Percentiles rank a stretch among this genome's conserved stretches.
These are phyloP conservation scores for Pichia sp. DNA, from an alignment of 1,139 yeast species.

Conservation along the genomic window DNA sequence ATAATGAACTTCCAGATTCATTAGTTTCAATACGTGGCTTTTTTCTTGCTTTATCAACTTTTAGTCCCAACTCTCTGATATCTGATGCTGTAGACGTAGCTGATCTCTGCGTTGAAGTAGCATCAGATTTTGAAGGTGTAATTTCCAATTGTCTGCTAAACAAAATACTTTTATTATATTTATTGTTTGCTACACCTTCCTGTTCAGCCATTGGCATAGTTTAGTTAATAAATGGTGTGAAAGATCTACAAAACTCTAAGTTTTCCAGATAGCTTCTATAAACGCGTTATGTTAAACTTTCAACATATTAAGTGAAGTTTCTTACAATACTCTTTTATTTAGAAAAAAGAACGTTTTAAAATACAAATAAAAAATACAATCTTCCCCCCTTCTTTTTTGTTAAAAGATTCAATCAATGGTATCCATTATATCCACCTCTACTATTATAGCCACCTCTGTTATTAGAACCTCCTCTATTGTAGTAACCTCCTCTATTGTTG, in stretches of 20 bases:
- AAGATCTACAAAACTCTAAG: neutral
- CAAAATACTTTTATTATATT: neutral
- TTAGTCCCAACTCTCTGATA: neutral
- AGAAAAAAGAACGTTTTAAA: neutral
- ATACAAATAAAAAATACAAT: neutral
- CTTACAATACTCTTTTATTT: no score
- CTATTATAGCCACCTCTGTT: neutral
- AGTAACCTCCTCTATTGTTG: neutral
- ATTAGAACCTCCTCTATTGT: neutral
- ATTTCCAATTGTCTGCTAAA: neutral
- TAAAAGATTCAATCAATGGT: neutral
- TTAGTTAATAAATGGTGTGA: neutral
- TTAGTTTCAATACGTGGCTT: neutral
- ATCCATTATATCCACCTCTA: neutral
- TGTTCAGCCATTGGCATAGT: neutral
- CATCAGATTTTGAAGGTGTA: no score
- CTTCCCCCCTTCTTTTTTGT: neutral
- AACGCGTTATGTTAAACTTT: neutral
- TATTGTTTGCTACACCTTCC: neutral
- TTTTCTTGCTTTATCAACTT: neutral
- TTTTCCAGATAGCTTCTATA: neutral
- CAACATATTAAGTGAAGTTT: neutral
- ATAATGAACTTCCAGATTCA: neutral
- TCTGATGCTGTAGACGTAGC: neutral
- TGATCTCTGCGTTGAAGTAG: neutral